Evolutionary conservation across 768 basidiomycete species (phyloP).

Genomic region (Rhodosporidiobolus sp.): DNA sequence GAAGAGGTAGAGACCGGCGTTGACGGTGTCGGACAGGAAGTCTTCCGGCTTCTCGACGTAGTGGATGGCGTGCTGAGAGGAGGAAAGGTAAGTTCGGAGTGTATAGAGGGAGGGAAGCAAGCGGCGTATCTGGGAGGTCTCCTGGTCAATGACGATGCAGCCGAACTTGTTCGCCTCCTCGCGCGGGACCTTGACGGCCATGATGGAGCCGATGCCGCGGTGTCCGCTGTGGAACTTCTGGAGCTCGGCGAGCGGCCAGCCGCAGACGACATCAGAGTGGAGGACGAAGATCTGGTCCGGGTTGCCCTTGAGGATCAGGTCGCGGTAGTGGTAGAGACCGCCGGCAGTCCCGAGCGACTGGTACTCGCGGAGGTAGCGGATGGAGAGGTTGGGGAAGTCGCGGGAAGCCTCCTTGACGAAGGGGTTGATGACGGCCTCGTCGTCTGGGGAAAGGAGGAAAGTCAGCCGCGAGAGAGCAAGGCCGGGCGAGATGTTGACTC

Average conservation of each 20-base stretch:
- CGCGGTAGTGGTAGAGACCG: conserved; percentile 47
- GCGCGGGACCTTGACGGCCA: conserved; percentile 51
- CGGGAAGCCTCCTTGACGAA: conserved; percentile 52
- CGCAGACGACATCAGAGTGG: conserved; percentile 53
- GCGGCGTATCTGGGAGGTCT: conserved; percentile 44
- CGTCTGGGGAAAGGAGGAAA: conserved; percentile 39
- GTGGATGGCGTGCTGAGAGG: conserved; percentile 20
- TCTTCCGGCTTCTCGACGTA: conserved; percentile 53
- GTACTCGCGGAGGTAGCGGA: conserved; percentile 53
- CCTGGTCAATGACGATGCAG: conserved; percentile 52
- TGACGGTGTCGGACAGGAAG: conserved; percentile 52
- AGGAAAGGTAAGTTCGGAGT: not conserved
- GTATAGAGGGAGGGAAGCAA: not conserved
- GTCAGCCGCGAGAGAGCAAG: too few species aligned
- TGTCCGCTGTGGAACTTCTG: conserved; percentile 50
- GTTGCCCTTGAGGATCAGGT: conserved; percentile 49
- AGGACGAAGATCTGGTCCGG: conserved; percentile 53
- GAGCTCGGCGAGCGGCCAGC: conserved; percentile 48
- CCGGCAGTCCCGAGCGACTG: conserved; percentile 53
- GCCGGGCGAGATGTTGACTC: not conserved
- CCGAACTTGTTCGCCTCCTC: conserved; percentile 52
- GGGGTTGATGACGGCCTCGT: conserved; percentile 50
- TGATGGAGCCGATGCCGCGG: conserved; percentile 52
- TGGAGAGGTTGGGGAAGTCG: conserved; percentile 52
- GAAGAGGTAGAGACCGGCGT: conserved; percentile 52